Percentiles rank a stretch among this genome's conserved stretches.
Evolutionary conservation across 306 rosid genomes (phyloP).

Genomic region (Fragaria iinumae): DNA sequence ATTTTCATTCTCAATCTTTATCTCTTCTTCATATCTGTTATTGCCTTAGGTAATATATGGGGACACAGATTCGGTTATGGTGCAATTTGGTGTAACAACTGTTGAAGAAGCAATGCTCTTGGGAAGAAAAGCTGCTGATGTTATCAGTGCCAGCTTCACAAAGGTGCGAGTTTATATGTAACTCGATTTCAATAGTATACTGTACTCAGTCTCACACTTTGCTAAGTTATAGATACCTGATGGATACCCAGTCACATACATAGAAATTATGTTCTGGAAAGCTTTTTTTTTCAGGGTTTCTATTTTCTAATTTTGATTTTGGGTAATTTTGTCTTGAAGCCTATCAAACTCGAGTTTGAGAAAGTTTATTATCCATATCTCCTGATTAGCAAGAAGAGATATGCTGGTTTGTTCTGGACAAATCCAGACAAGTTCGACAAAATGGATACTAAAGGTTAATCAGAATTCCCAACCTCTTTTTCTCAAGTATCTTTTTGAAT

Average conservation of each 20-base stretch:
- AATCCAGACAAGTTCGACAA: conserved; percentile 72
- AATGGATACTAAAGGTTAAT: conserved; percentile 95
- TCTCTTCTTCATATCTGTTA: neutral
- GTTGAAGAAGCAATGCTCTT: conserved; percentile 78
- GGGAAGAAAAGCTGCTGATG: conserved; percentile 96
- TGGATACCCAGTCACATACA: neutral
- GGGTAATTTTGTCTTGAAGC: conserved; percentile 52
- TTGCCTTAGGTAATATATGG: conserved; percentile 83
- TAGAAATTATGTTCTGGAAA: neutral
- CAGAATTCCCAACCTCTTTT: conserved; percentile 14
- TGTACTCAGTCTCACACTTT: neutral
- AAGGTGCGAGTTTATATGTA: conserved; percentile 44
- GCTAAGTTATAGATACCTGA: conserved; percentile 1
- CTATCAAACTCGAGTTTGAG: conserved; percentile 96
- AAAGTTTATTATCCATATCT: conserved; percentile 93
- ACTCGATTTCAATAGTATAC: neutral
- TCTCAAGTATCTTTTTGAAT: neutral
- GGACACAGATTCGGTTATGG: conserved; percentile 97
- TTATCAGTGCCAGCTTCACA: conserved; percentile 75
- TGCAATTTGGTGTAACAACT: conserved; percentile 83
- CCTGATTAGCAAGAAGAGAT: conserved; percentile 95
- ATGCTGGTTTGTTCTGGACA: conserved; percentile 96
- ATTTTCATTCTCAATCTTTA: neutral
- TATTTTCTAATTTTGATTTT: neutral
- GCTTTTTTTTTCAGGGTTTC: neutral